phyloP scores from a whole-genome alignment of 2,329 filamentous ascomycete species.

The Talaromyces sp. region DNA sequence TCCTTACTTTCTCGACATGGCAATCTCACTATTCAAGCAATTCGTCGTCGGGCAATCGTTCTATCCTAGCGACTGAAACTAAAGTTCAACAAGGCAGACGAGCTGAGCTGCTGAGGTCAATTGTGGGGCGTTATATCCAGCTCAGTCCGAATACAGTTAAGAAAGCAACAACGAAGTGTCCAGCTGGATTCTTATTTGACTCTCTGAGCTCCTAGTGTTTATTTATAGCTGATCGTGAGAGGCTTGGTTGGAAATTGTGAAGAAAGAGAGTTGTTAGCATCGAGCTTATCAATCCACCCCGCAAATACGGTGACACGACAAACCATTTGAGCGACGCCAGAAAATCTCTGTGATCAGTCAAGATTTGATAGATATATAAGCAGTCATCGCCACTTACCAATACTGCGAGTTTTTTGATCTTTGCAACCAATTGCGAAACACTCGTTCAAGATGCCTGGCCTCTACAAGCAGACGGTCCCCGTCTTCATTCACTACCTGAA shows the following conservation, averaged over 20 bases:
- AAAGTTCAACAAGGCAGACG: neutral
- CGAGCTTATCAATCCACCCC: neutral
- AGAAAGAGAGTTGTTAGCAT: neutral
- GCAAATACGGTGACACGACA: neutral
- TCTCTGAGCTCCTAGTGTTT: neutral
- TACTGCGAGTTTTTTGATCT: neutral
- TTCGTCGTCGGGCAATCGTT: no score
- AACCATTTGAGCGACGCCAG: no score
- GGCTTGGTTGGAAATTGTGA: neutral
- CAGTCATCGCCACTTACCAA: neutral
- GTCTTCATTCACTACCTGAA: constrained; percentile 44
- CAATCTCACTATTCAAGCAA: no score
- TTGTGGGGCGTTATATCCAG: neutral
- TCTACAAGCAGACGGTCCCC: constrained; percentile 39
- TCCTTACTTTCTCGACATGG: neutral
- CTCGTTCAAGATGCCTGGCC: constrained; percentile 14
- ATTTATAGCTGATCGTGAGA: neutral
- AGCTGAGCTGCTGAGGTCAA: neutral
- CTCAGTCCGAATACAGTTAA: neutral
- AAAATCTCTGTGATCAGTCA: neutral
- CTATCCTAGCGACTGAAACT: neutral
- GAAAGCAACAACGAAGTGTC: neutral
- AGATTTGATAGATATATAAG: neutral
- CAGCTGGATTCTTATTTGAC: neutral
- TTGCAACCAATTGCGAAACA: neutral